These are phyloP conservation scores for Coemansia sp. DNA, from an alignment of 192 early-diverging fungal species.

Conservation along the genomic window DNA sequence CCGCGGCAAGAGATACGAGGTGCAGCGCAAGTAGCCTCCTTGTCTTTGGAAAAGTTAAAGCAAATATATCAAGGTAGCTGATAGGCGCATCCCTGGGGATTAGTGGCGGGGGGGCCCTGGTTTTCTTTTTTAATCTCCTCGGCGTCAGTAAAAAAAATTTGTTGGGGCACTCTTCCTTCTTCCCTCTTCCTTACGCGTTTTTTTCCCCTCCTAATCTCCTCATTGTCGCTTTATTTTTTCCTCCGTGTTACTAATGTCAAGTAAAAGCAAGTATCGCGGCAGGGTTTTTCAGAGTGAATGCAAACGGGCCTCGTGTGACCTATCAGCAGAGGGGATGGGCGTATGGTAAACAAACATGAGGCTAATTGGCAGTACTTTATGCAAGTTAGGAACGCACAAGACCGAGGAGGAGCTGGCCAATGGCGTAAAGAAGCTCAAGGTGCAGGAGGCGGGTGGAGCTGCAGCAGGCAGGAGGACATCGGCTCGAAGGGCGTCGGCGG, in stretches of 20 bases:
- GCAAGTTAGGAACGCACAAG: slow-evolving; percentile 31
- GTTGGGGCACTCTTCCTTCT: neutral
- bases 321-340: neutral
- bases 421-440: slow-evolving; percentile 39
- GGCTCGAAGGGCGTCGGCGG: slow-evolving; percentile 11
- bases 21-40: slow-evolving; percentile 52
- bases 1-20: slow-evolving; percentile 79
- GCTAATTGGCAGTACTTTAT: neutral
- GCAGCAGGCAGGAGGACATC: neutral
- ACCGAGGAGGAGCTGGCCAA: slow-evolving; percentile 20
- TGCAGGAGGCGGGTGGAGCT: slow-evolving; percentile 6
- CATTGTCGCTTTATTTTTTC: neutral
- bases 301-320: neutral
- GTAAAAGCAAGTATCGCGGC: slow-evolving; percentile 26
- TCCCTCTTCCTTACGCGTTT: neutral
- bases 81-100: neutral
- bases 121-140: slow-evolving; percentile 8
- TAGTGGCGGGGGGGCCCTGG: neutral
- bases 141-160: neutral
- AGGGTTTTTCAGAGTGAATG: neutral
- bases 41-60: neutral
- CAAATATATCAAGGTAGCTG: neutral
- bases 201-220: neutral
- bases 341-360: neutral
- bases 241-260: slow-evolving; percentile 1